phyloP scores from a whole-genome alignment of 805 yeast genomes.

The Wickerhamiella galacta region DNA sequence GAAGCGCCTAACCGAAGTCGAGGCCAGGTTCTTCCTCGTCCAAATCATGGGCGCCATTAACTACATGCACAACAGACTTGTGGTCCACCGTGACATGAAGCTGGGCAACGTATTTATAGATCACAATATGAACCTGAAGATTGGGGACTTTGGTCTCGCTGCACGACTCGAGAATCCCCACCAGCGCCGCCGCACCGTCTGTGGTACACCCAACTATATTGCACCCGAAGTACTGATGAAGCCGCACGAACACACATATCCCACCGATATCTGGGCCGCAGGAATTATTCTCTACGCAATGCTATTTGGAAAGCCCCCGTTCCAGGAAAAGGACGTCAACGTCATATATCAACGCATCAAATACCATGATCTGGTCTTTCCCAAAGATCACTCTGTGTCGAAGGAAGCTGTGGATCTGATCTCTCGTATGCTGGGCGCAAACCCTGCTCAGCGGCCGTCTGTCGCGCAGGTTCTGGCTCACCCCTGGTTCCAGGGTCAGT shows the following conservation, averaged over 20 bases:
- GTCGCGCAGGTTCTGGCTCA: constrained; percentile 61
- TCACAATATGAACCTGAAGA: constrained; percentile 80
- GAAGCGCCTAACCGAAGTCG: constrained; percentile 76
- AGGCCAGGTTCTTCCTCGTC: constrained; percentile 74
- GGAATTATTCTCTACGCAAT: constrained; percentile 94
- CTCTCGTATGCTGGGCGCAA: constrained; percentile 44
- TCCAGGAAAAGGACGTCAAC: constrained; percentile 89
- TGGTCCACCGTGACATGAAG: constrained; percentile 89
- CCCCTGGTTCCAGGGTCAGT: constrained; percentile 73
- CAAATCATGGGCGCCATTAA: constrained; percentile 90
- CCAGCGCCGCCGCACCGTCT: constrained; percentile 77
- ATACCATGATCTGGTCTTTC: constrained; percentile 63
- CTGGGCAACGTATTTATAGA: constrained; percentile 93
- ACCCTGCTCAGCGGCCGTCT: constrained; percentile 66
- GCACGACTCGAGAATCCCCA: constrained; percentile 60
- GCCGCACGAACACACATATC: constrained; percentile 67
- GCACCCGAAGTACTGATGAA: constrained; percentile 87
- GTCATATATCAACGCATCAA: constrained; percentile 86
- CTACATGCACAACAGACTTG: constrained; percentile 81
- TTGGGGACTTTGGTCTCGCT: constrained; percentile 98
- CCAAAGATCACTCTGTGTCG: constrained; percentile 40
- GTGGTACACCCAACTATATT: constrained; percentile 97
- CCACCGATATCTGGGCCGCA: constrained; percentile 94
- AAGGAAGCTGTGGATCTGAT: constrained; percentile 60
- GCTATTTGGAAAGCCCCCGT: constrained; percentile 89